phyloP scores from a whole-genome alignment of 2,329 filamentous ascomycete species.

The Colletotrichum sp. region DNA sequence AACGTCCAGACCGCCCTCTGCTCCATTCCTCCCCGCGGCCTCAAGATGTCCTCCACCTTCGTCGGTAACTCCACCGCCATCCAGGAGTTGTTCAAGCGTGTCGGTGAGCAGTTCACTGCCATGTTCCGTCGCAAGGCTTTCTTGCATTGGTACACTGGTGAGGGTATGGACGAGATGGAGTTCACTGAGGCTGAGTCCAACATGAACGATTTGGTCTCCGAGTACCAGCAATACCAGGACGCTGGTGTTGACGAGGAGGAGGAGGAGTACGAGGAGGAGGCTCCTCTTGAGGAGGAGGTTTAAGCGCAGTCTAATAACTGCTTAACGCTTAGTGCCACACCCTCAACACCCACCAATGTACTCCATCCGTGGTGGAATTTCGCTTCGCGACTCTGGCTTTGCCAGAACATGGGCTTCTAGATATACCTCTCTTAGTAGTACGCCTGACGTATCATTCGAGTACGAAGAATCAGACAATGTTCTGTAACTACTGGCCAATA shows the following conservation, averaged over 20 bases:
- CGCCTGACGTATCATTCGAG: slow-evolving; percentile 35
- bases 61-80: slow-evolving; percentile 99
- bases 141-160: slow-evolving; percentile 99
- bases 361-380: slow-evolving; percentile 21
- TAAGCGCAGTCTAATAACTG: slow-evolving; percentile 30
- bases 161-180: slow-evolving; percentile 99
- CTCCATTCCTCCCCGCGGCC: slow-evolving; percentile 95
- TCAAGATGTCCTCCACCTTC: slow-evolving; percentile 99
- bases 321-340: background rate
- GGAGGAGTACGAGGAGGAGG: slow-evolving; percentile 93
- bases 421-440: slow-evolving; percentile 44
- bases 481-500: background rate
- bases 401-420: slow-evolving; percentile 37
- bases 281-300: slow-evolving; percentile 74
- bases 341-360: background rate
- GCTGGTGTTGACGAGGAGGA: slow-evolving; percentile 96
- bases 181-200: slow-evolving; percentile 99
- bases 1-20: slow-evolving; percentile 99
- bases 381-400: slow-evolving; percentile 28
- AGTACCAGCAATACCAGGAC: slow-evolving; percentile 99
- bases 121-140: slow-evolving; percentile 99
- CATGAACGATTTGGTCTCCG: slow-evolving; percentile 99
- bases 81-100: slow-evolving; percentile 99
- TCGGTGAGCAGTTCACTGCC: slow-evolving; percentile 99
- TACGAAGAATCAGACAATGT: slow-evolving; percentile 30